Evolutionary conservation across 305 asterid species (phyloP), one percentile per base, ranked within the genome.

Genomic region (Solanum hybrid): DNA sequence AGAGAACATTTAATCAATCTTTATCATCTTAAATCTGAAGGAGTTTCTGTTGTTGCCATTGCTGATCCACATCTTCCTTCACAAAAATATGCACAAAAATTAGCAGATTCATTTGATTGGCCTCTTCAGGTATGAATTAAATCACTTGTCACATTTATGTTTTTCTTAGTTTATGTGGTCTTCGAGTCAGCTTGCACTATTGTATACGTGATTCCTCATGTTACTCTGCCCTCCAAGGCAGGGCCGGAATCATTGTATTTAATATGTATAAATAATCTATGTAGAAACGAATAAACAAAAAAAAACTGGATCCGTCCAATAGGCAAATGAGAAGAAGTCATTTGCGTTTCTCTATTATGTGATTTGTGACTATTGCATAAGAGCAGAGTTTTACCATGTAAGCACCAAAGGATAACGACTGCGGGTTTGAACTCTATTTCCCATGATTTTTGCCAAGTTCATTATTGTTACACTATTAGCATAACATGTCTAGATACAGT

Each of bases 1-100:
- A 95, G 98, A 93, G 99, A 97, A 91, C 99, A 96, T 92, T 94
- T 97, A 73, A 93, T 95, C 89, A 97, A 97, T 91, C 95, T 97
- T 6, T 73, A 93, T 90, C 98, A 97, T 91, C 98, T 97, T 85
- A 93, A 90, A 89, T 77, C 61, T 33, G 93, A 96, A 90, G 97
- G 95, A 65, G 97, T 93, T 75, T 92, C 95, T 86, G 99, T 97
- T 79, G 99, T 96, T n/a, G 94, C 96, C 93, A 90, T 96, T 39
- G 98, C 98, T 33, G 99, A 97, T 91, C 99, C 99, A 78, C 97
- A 97, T 90, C 36, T 92, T 13, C 97, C 98, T 91, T 97, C 99
- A 26, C 98, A 93, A 86, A 91, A 94, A 41, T 92, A 91, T 82
- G 96, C 98, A 15, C 92, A 88, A 31, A 65, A 70, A 38, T 95